A percentile compares a stretch with the other conserved stretches of the same genome.
Conservation (phyloP, 2,329 filamentous ascomycete species). For the Aspergillus ochraceus region DNA sequence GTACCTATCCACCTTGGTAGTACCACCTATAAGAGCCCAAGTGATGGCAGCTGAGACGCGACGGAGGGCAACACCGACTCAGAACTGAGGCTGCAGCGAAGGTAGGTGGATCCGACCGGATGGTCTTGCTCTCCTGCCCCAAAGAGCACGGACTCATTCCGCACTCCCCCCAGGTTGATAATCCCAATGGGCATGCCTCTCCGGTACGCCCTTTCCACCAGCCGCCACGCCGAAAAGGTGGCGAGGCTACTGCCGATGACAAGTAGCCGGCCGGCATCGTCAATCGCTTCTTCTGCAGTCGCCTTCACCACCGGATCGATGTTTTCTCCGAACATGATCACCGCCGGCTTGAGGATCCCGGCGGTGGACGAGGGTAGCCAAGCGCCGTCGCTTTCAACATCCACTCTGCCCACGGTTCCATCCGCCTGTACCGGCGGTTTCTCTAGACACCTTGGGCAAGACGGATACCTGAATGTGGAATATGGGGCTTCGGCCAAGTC, state of each 20-base stretch:
- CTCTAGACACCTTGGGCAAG: constrained; percentile 77
- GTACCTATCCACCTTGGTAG: too few relatives aligned
- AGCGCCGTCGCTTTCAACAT: constrained; percentile 77
- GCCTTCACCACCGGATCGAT: constrained; percentile 69
- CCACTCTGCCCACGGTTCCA: constrained; percentile 59
- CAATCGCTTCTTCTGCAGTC: constrained; percentile 76
- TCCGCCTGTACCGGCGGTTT: constrained; percentile 59
- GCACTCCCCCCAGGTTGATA: constrained; percentile 66
- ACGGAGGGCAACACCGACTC: constrained; percentile 45
- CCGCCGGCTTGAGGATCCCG: constrained; percentile 86
- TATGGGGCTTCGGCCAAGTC: constrained; percentile 86
- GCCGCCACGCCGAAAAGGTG: constrained; percentile 90
- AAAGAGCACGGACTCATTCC: constrained; percentile 48
- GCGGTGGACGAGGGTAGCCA: constrained; percentile 67
- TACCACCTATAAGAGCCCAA: constrained; percentile 2
- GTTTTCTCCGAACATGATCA: constrained; percentile 95
- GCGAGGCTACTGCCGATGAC: constrained; percentile 87
- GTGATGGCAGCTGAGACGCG: constrained; percentile 27
- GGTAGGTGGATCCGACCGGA: constrained; percentile 24
- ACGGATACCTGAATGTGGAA: constrained; percentile 84
- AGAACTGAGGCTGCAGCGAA: constrained; percentile 45
- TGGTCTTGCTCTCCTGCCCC: constrained; percentile 20
- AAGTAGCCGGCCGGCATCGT: constrained; percentile 71
- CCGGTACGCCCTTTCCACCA: constrained; percentile 81
- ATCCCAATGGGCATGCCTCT: constrained; percentile 82